Evolutionary conservation across 371 early-diverging fungal genomes (phyloP).

Genomic region (Basidiobolus heterosporus): DNA sequence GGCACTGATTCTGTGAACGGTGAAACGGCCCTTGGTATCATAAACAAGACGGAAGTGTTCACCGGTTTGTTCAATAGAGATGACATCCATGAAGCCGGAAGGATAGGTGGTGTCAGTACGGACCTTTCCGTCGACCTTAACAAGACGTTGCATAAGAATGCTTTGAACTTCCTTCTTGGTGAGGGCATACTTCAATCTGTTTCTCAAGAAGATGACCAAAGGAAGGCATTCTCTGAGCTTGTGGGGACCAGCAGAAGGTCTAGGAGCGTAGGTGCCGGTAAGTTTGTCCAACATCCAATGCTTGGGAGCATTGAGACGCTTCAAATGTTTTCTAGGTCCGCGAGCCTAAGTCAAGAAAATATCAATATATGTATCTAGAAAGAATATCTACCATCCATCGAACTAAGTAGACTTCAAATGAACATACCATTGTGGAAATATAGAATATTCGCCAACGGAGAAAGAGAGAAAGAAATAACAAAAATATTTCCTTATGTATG

Average conservation of each 20-base stretch:
- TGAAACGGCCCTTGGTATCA: constrained; percentile 98
- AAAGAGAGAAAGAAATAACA: no score
- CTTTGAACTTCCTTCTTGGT: constrained; percentile 93
- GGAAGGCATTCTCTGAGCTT: constrained; percentile 98
- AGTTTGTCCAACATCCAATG: constrained; percentile 99
- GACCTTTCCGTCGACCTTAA: constrained; percentile 98
- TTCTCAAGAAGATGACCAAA: constrained; percentile 93
- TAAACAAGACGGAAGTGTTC: constrained; percentile 99
- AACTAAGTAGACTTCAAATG: no score
- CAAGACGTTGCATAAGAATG: constrained; percentile 95
- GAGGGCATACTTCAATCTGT: constrained; percentile 97
- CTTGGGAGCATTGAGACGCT: constrained; percentile 98
- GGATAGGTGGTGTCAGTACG: constrained; percentile 97
- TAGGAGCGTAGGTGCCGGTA: constrained; percentile 94
- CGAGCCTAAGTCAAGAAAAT: constrained; percentile 49
- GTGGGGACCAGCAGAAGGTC: constrained; percentile 98
- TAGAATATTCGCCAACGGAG: no score
- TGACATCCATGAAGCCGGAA: constrained; percentile 99
- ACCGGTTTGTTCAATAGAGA: constrained; percentile 96
- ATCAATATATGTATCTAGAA: no score
- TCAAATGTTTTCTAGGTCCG: constrained; percentile 99
- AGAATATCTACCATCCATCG: no score
- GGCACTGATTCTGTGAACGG: constrained; percentile 95
- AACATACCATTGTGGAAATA: no score
- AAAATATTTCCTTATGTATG: no score